phyloP scores from a whole-genome alignment of 1,139 yeast genomes.

The Scheffersomyces cryptocercus region DNA sequence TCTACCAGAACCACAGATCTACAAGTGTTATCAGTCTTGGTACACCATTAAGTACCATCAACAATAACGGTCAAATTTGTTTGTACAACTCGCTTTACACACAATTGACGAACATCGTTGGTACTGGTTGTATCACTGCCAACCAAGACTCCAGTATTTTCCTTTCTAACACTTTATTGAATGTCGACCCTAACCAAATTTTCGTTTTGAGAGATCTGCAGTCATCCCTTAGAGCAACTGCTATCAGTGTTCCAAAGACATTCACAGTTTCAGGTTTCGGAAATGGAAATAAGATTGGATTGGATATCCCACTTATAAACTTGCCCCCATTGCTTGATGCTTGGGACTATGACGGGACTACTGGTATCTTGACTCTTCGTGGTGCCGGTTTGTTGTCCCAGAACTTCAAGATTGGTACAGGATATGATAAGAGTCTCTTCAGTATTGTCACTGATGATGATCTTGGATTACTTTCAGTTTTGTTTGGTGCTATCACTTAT shows the following conservation, averaged over 20 bases:
- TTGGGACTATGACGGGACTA: constrained; percentile 9
- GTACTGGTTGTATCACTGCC: constrained; percentile 31
- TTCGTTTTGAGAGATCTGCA: constrained; percentile 20
- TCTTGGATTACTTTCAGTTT: constrained; percentile 11
- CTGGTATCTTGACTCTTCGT: constrained; percentile 18
- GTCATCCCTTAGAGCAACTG: constrained; percentile 22
- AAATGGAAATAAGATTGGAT: constrained; percentile 27
- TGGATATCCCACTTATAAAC: constrained; percentile 16
- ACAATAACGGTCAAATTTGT: constrained; percentile 34
- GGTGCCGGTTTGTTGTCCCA: constrained; percentile 5
- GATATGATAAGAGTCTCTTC: constrained; percentile 17
- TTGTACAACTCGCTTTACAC: constrained; percentile 22
- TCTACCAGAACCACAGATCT: constrained; percentile 21
- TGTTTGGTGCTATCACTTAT: constrained; percentile 12
- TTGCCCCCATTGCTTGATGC: constrained; percentile 9
- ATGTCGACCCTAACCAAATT: constrained; percentile 20
- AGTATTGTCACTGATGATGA: constrained; percentile 12
- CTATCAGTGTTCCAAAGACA: constrained; percentile 18
- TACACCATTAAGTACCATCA: constrained; percentile 16
- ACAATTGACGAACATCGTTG: constrained; percentile 27
- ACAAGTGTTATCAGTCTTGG: constrained; percentile 24
- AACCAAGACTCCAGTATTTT: constrained; percentile 22
- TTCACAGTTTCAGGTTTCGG: constrained; percentile 35
- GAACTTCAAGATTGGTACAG: constrained; percentile 21
- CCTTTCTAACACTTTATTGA: constrained; percentile 17